Evolutionary conservation across 2,329 filamentous ascomycete species (phyloP), one percentile per base, ranked within the genome.

Genomic region (Neurospora sp.): DNA sequence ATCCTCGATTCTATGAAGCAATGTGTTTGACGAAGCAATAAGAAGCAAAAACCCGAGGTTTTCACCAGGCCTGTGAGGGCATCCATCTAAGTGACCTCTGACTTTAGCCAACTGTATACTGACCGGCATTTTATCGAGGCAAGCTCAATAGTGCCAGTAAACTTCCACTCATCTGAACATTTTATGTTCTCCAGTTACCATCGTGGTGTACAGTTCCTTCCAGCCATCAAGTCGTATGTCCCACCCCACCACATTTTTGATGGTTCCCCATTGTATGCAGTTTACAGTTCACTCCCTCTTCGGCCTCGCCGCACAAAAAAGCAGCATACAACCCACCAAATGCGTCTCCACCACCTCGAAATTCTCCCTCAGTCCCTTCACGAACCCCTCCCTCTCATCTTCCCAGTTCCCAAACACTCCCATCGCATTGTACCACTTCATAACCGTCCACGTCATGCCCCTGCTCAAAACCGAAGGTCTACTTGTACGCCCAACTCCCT

Each of bases 331-430:
- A 0, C 82, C 82, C 12, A 82, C 76, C 17, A 82, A 69, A 74
- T 77, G 77, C 0, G 77, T 78, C 70, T 82, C 79, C 1, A 83
- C 81, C 37, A 78, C 75, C 19, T 77, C 77, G 68, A 83, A 83
- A 52, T 77, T 76, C 46, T 75, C 72, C 69, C 76, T 71, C 37
- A 83, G 73, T 11, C 75, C 80, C 17, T 73, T 70, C 66, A 78
- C 77, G 37, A 82, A 74, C 3, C 75, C 77, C 68, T 78, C 78
- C 39, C 71, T 70, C 4, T 68, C 77, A 69, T 83, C 82, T 0
- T 77, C 75, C 74, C 76, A 78, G 72, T 83, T 83, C 62, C 77
- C 76, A 72, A 84, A 82, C 1, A 82, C 77, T 8, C 75, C 71
- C n/a, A 65, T 69, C 52, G 72, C 68, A 71, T 83, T 82, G 67